Base-by-base conservation (phyloP, 2,329 filamentous ascomycete species). In the Calonectria leucothoes region DNA sequence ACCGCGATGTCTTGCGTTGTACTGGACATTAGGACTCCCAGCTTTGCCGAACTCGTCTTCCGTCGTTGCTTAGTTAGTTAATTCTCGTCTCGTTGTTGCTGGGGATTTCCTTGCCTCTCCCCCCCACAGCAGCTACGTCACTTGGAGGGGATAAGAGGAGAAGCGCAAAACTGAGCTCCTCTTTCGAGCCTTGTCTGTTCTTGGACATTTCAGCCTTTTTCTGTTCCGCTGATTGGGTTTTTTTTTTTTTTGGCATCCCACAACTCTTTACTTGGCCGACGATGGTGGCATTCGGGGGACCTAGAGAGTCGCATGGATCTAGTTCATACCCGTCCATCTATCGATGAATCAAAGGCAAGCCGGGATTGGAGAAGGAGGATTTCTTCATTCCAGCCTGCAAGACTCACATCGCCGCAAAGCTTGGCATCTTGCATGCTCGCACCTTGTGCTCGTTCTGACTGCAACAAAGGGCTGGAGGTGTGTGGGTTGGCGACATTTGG, bases 361-460 rank as follows among this genome's bases (percentile, higher is more conserved):
- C n/a, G 57, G 31, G 57, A 20, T 27, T n/a, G 57, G 67, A 45
- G 57, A 37, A 52, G 66, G 23, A 63, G 42, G 55, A 31, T 42
- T 42, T 25, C 15, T 35, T 66, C 31, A 49, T 66, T 35, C 69
- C 29, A 39, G 39, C 31, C 37, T 31, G 25, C 33, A 63, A 33
- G 64, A 57, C 65, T 72, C 45, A 48, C 64, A 48, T 52, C 48
- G 70, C 70, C 66, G 52, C 70, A 69, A 72, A 69, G 65, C 70
- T 69, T 72, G 70, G 70, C 48, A 52, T n/a, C 20, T 61, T 61
- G 49, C 31, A 39, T 52, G 27, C 49, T 59, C 25, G 39, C 37
- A n/a, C 33, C 31, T 70, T 10, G 29, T 55, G 37, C 45, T 51
- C 25, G 59, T 39, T 25, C 68, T 12, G 52, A 42, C 29, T 37